phyloP scores from a whole-genome alignment of 176 grass and related monocot genomes.

The Carex myosuroides region DNA sequence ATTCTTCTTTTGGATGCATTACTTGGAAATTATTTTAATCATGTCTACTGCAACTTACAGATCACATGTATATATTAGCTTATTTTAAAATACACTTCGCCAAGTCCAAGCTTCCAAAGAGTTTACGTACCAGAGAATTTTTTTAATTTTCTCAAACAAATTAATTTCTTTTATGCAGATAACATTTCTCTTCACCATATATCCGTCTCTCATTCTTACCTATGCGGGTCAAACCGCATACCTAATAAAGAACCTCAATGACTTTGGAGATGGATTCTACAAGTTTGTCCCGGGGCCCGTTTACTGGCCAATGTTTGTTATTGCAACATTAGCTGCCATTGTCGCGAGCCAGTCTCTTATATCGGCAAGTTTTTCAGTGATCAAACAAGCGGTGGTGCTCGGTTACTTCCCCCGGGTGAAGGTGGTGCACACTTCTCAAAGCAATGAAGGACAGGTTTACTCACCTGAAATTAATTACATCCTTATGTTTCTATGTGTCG shows the following conservation, averaged over 20 bases:
- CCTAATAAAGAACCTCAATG: constrained; percentile 63
- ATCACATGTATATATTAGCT: not conserved
- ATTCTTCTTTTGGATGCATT: constrained; percentile 2
- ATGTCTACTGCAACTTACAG: not conserved
- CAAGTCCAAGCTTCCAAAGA: not conserved
- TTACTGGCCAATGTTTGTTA: constrained; percentile 86
- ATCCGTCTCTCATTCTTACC: constrained; percentile 77
- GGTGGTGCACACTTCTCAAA: constrained; percentile 70
- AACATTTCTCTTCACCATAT: constrained; percentile 74
- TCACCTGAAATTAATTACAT: constrained; percentile 83
- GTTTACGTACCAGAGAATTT: not conserved
- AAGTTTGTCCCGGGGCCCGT: constrained; percentile 58
- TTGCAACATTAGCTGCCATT: constrained; percentile 63
- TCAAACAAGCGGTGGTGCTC: constrained; percentile 73
- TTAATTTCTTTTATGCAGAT: constrained; percentile 39
- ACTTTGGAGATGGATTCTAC: constrained; percentile 70
- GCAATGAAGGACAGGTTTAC: constrained; percentile 85
- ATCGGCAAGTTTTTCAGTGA: constrained; percentile 83
- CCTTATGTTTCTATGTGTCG: constrained; percentile 70
- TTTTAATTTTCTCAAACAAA: not conserved
- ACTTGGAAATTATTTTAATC: not conserved
- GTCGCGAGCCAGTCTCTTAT: constrained; percentile 87
- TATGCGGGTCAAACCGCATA: constrained; percentile 86
- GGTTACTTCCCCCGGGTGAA: constrained; percentile 79
- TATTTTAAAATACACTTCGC: not conserved